A percentile compares a stretch with the other conserved stretches of the same genome.
These are phyloP conservation scores for Xeromyces bisporus DNA, from an alignment of 495 filamentous ascomycete species.

Conservation along the genomic window DNA sequence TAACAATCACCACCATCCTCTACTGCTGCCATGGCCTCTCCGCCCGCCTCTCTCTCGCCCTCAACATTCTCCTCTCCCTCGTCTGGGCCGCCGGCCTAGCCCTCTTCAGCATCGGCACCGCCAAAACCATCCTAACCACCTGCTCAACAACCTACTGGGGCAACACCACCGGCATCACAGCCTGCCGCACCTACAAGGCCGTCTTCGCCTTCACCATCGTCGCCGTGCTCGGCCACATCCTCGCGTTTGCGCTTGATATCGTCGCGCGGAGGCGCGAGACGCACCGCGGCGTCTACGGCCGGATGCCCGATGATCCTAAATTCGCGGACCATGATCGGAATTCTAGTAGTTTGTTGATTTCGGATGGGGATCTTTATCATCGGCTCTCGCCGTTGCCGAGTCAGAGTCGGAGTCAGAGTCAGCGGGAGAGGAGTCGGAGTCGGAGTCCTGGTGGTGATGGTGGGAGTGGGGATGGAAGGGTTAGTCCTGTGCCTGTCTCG, in stretches of 20 bases:
- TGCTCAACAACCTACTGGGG: slow-evolving; percentile 40
- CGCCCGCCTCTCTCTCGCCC: slow-evolving; percentile 34
- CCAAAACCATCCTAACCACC: slow-evolving; percentile 36
- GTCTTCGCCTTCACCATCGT: slow-evolving; percentile 44
- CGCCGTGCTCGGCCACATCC: slow-evolving; percentile 29
- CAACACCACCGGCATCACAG: slow-evolving; percentile 37
- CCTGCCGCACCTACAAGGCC: slow-evolving; percentile 50
- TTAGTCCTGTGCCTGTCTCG: not conserved
- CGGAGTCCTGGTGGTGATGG: no score
- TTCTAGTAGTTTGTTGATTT: slow-evolving; percentile 6
- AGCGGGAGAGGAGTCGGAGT: no score
- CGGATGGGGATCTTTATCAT: not conserved
- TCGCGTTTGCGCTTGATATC: slow-evolving; percentile 34
- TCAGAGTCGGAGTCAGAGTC: not conserved
- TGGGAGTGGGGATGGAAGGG: no score
- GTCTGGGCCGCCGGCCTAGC: slow-evolving; percentile 41
- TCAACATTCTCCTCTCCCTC: slow-evolving; percentile 34
- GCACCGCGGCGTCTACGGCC: slow-evolving; percentile 31
- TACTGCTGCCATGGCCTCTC: slow-evolving; percentile 41
- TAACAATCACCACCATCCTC: slow-evolving; percentile 34
- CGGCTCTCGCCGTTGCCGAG: not conserved
- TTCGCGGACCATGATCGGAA: slow-evolving; percentile 10
- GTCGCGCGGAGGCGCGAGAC: slow-evolving; percentile 26
- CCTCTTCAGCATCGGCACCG: slow-evolving; percentile 40
- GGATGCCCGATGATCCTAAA: slow-evolving; percentile 23